phyloP scores from a whole-genome alignment of 73 alveolate genomes.

The Tetrahymena thermophila region DNA sequence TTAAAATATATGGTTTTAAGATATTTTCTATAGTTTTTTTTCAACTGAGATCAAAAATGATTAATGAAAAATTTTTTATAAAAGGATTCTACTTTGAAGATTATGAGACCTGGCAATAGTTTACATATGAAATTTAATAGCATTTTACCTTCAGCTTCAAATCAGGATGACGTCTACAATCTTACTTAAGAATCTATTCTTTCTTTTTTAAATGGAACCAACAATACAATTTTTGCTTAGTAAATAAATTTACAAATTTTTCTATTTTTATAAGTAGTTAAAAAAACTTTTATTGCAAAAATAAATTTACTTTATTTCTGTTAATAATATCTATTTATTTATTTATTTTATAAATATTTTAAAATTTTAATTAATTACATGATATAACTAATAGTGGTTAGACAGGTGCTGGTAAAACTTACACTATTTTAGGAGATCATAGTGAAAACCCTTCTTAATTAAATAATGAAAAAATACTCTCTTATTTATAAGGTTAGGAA shows the following conservation, averaged over 20 bases:
- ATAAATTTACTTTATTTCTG: no score
- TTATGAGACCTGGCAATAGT: constrained; percentile 37
- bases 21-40: no score
- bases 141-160: constrained; percentile 11
- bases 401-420: constrained; percentile 49
- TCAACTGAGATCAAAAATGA: no score
- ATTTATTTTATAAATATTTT: no score
- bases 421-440: constrained; percentile 35
- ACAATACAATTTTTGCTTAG: constrained; percentile 44
- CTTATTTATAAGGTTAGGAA: constrained; percentile 4
- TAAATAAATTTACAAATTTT: neutral
- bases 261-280: neutral
- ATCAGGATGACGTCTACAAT: constrained; percentile 16
- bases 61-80: no score
- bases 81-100: constrained; percentile 26
- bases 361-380: neutral
- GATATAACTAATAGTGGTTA: constrained; percentile 1
- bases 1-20: no score
- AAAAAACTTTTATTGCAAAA: no score
- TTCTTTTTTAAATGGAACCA: constrained; percentile 30
- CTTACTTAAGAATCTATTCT: constrained; percentile 21
- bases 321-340: no score
- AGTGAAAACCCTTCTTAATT: constrained; percentile 30
- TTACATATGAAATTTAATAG: constrained; percentile 26
- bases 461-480: constrained; percentile 21